phyloP scores from a whole-genome alignment of 225 moss, liverwort and hornwort genomes.

The Anthoceros angustus region DNA sequence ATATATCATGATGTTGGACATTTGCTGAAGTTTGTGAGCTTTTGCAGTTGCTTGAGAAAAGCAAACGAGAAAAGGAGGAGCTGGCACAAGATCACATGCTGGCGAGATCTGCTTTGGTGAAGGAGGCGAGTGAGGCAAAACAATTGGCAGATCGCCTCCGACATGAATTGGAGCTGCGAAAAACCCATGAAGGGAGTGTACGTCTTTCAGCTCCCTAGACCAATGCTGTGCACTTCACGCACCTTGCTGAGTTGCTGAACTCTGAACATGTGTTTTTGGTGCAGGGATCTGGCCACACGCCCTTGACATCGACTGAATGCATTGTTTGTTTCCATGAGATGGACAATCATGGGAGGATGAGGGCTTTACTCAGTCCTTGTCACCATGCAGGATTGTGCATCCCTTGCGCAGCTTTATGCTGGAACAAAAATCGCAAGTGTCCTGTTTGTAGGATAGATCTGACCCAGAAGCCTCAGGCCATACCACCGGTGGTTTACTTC shows the following conservation, averaged over 20 bases:
- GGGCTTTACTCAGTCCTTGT: constrained; percentile 3
- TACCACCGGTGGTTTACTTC: not conserved
- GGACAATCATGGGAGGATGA: constrained; percentile 3
- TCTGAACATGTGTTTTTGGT: not conserved
- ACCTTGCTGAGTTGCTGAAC: not conserved
- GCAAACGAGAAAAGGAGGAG: constrained; percentile 2
- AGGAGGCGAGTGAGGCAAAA: not conserved
- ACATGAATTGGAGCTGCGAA: not conserved
- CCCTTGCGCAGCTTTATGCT: not conserved
- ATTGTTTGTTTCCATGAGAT: constrained; percentile 2
- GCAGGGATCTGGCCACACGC: not conserved
- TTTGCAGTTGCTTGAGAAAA: constrained; percentile 2
- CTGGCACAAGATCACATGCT: constrained; percentile 1
- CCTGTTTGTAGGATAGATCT: constrained; percentile 2
- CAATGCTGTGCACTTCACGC: not conserved
- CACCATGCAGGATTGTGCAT: constrained; percentile 2
- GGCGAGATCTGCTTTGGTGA: not conserved
- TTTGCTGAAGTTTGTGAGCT: not conserved
- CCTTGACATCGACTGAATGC: constrained; percentile 1
- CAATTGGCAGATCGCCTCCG: constrained; percentile 1
- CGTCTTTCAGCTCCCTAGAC: not conserved
- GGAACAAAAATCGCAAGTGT: constrained; percentile 1
- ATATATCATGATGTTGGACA: not conserved
- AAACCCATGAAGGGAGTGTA: not conserved
- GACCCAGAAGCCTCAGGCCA: constrained; percentile 1